A percentile compares a stretch with the other conserved stretches of the same genome.
Evolutionary conservation across 2,329 filamentous ascomycete species (phyloP).

Genomic region (Verruconis gallopava): DNA sequence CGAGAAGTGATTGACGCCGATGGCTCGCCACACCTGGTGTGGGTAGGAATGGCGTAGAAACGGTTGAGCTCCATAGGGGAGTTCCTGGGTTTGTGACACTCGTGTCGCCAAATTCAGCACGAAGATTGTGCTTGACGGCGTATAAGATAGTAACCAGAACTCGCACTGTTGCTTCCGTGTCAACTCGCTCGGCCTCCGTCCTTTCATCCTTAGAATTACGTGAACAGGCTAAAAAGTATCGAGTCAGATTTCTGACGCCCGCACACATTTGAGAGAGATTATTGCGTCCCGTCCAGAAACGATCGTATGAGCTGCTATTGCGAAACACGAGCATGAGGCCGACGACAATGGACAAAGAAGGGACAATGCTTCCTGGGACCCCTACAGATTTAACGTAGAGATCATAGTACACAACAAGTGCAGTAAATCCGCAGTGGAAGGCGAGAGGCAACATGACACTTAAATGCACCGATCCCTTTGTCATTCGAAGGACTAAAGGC

Average conservation of each 20-base stretch:
- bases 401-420: conserved; percentile 46
- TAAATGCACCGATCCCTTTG: conserved; percentile 49
- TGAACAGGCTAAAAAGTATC: conserved; percentile 40
- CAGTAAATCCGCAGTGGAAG: conserved; percentile 45
- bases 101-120: conserved; percentile 45
- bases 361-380: conserved; percentile 47
- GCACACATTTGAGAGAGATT: conserved; percentile 45
- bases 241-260: conserved; percentile 45
- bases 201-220: conserved; percentile 15
- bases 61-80: conserved; percentile 28
- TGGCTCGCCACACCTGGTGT: conserved; percentile 1
- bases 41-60: neutral
- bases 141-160: conserved; percentile 49
- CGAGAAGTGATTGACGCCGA: conserved; percentile 11
- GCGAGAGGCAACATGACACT: conserved; percentile 44
- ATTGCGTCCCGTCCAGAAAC: conserved; percentile 50
- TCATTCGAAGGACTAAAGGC: conserved; percentile 50
- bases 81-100: conserved; percentile 26
- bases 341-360: conserved; percentile 51
- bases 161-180: conserved; percentile 46
- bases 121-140: conserved; percentile 50
- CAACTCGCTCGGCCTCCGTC: conserved; percentile 32
- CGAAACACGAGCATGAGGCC: conserved; percentile 56
- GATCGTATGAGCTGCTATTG: conserved; percentile 50
- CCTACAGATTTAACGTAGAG: conserved; percentile 36